These are phyloP conservation scores for Zygosaccharomyces rouxii DNA, from an alignment of 805 yeast genomes.

Conservation along the genomic window DNA sequence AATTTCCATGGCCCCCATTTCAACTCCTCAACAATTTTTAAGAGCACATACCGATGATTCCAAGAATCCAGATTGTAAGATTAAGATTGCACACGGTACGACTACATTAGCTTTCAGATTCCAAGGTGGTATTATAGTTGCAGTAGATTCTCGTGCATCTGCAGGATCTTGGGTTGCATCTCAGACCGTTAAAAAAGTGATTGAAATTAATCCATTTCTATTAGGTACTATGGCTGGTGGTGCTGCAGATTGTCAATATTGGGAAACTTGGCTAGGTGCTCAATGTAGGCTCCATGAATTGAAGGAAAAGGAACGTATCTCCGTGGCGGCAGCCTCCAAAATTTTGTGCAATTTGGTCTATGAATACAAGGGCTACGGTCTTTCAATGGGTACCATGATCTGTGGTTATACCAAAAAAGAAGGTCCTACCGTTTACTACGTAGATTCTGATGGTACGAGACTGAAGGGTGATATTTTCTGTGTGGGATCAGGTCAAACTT, in stretches of 20 bases:
- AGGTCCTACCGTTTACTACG: slow-evolving; percentile 93
- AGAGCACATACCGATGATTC: slow-evolving; percentile 98
- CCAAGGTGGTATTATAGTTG: slow-evolving; percentile 91
- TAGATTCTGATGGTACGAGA: slow-evolving; percentile 95
- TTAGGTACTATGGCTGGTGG: slow-evolving; percentile 99
- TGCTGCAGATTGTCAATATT: slow-evolving; percentile 98
- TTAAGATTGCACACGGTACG: slow-evolving; percentile 98
- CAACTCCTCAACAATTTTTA: slow-evolving; percentile 85
- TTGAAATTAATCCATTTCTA: slow-evolving; percentile 90
- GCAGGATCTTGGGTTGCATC: slow-evolving; percentile 98
- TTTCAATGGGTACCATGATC: slow-evolving; percentile 98
- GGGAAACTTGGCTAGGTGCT: slow-evolving; percentile 99
- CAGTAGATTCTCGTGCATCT: slow-evolving; percentile 97
- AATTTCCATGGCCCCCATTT: slow-evolving; percentile 72
- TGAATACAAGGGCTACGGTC: slow-evolving; percentile 95
- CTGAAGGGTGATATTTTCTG: slow-evolving; percentile 91
- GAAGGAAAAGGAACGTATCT: slow-evolving; percentile 89
- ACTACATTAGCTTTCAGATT: slow-evolving; percentile 95
- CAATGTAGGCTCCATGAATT: slow-evolving; percentile 94
- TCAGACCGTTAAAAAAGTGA: slow-evolving; percentile 95
- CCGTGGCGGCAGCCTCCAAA: slow-evolving; percentile 95
- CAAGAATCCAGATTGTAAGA: slow-evolving; percentile 85
- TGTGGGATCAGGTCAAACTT: slow-evolving; percentile 99
- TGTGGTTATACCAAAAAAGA: slow-evolving; percentile 95
- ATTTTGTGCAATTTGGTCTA: slow-evolving; percentile 86